phyloP scores from a whole-genome alignment of 2,329 filamentous ascomycete genomes.

The Alternaria triticimaculans region DNA sequence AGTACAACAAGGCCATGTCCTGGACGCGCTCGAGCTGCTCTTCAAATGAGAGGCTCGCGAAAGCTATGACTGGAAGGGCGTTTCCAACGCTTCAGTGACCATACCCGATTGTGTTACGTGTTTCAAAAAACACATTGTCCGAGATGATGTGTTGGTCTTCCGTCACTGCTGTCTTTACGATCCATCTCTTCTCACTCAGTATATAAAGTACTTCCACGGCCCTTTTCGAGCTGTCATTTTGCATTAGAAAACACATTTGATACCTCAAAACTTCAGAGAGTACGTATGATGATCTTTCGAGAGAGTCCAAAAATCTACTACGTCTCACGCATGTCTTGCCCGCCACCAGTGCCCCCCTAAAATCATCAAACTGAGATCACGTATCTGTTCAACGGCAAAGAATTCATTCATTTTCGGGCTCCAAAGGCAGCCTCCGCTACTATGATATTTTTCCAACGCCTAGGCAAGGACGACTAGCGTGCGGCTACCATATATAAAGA shows the following conservation, averaged over 20 bases:
- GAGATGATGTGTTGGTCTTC: neutral
- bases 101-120: neutral
- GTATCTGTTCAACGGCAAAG: no score
- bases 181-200: neutral
- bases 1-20: neutral
- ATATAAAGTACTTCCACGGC: neutral
- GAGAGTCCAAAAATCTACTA: neutral
- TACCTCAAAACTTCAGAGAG: neutral
- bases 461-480: neutral
- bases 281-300: neutral
- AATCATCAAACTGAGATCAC: no score
- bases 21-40: neutral
- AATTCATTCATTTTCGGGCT: no score
- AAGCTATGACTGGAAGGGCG: fast-evolving
- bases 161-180: fast-evolving
- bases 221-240: neutral
- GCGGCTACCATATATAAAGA: neutral
- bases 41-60: fast-evolving
- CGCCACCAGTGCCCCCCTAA: neutral
- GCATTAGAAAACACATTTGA: neutral
- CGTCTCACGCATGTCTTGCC: neutral
- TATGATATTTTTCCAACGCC: no score
- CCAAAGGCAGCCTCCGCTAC: no score
- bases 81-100: fast-evolving
- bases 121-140: neutral